These are phyloP conservation scores for Alternaria longipes DNA, from an alignment of 2,329 filamentous ascomycete genomes.

Conservation along the genomic window DNA sequence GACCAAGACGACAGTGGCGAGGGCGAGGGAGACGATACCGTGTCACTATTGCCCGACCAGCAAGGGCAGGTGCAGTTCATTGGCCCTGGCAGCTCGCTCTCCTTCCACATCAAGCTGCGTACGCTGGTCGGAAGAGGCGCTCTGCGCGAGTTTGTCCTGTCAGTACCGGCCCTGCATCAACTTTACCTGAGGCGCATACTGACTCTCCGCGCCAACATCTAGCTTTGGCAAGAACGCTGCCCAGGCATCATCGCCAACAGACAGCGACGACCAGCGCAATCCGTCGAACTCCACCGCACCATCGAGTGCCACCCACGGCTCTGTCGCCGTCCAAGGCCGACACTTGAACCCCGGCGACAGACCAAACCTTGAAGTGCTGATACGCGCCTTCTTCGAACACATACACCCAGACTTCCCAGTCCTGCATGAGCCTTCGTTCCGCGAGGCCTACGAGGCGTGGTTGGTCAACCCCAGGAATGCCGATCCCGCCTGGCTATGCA, in stretches of 20 bases:
- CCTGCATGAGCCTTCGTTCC: constrained; percentile 56
- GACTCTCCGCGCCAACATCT: not conserved
- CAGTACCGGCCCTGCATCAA: not conserved
- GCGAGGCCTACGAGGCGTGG: constrained; percentile 53
- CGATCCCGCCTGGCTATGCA: constrained; percentile 55
- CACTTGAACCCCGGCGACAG: constrained; percentile 22
- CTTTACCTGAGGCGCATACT: not conserved
- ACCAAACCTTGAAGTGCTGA: constrained; percentile 47
- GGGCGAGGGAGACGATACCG: constrained; percentile 46
- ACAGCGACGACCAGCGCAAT: constrained; percentile 21
- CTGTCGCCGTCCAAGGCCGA: constrained; percentile 23
- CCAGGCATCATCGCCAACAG: constrained; percentile 33
- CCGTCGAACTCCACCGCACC: constrained; percentile 32
- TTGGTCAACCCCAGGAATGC: constrained; percentile 37
- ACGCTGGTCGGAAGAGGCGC: constrained; percentile 48
- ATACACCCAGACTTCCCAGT: constrained; percentile 56
- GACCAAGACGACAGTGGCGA: constrained; percentile 32
- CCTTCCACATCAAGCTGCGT: constrained; percentile 55
- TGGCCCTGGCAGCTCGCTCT: constrained; percentile 54
- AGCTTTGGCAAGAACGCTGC: constrained; percentile 54
- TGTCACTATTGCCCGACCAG: constrained; percentile 53
- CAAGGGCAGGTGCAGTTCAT: constrained; percentile 58
- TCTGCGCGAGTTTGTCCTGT: constrained; percentile 49
- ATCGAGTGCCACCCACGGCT: not conserved
- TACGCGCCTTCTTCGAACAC: constrained; percentile 54